Evolutionary conservation across 371 early-diverging fungal species (phyloP).

Genomic region (Rhizopus sp.): DNA sequence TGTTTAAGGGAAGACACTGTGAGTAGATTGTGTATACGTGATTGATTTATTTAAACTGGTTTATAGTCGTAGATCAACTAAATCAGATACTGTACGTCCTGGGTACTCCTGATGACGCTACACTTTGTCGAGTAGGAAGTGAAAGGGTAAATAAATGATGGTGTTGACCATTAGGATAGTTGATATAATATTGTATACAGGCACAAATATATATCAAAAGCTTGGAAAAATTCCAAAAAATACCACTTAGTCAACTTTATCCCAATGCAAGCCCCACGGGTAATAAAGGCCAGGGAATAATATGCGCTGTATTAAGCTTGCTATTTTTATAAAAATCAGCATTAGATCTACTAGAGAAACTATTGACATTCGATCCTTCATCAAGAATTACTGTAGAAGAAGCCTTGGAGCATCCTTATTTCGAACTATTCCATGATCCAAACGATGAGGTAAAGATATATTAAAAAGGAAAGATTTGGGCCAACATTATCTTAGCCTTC

Average conservation of each 20-base stretch:
- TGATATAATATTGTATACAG: not conserved
- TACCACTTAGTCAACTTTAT: conserved; percentile 3
- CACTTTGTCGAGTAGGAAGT: conserved; percentile 77
- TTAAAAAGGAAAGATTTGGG: not conserved
- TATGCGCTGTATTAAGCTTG: not conserved
- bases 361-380: conserved; percentile 78
- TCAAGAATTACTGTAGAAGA: conserved; percentile 77
- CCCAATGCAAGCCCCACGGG: conserved; percentile 10
- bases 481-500: conserved; percentile 39
- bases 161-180: not conserved
- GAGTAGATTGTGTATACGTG: conserved; percentile 17
- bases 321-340: conserved; percentile 44
- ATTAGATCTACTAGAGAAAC: conserved; percentile 73
- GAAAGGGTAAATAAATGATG: conserved; percentile 50
- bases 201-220: conserved; percentile 8
- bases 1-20: conserved; percentile 89
- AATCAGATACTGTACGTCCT: conserved; percentile 94
- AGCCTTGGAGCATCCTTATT: conserved; percentile 77
- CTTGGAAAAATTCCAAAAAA: conserved; percentile 2
- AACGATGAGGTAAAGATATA: conserved; percentile 61
- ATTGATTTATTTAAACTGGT: not conserved
- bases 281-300: not conserved
- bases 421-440: conserved; percentile 71
- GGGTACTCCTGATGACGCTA: conserved; percentile 96
- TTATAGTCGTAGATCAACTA: conserved; percentile 89